Conservation (phyloP, 371 early-diverging fungal genomes). For the Parasitella parasitica region DNA sequence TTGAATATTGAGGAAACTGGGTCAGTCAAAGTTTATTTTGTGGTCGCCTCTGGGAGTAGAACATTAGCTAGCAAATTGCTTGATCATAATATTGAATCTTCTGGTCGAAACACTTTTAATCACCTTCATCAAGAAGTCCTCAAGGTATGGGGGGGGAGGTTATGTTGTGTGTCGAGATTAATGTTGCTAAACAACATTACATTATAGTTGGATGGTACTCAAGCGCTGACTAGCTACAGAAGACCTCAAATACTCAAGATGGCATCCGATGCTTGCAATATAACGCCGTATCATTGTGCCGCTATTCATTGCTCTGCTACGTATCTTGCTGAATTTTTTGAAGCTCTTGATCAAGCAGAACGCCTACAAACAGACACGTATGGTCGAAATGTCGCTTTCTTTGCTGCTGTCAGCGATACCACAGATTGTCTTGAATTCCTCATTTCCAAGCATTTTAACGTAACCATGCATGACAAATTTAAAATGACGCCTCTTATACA, state of each 20-base stretch:
- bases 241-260: constrained; percentile 52
- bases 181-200: too few species aligned
- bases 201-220: constrained; percentile 17
- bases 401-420: constrained; percentile 58
- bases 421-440: constrained; percentile 51
- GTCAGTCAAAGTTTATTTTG: constrained; percentile 32
- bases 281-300: constrained; percentile 52
- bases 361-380: constrained; percentile 38
- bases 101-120: constrained; percentile 36
- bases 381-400: constrained; percentile 56
- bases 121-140: constrained; percentile 49
- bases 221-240: constrained; percentile 37
- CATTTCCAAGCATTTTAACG: constrained; percentile 34
- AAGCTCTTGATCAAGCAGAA: constrained; percentile 41
- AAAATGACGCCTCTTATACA: constrained; percentile 54
- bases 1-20: neutral
- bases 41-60: constrained; percentile 44
- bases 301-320: constrained; percentile 46
- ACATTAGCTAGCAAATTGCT: constrained; percentile 35
- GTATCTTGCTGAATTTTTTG: constrained; percentile 43
- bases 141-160: too few species aligned
- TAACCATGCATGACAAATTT: constrained; percentile 36
- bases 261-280: constrained; percentile 23
- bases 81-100: neutral
- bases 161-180: too few species aligned